phyloP scores from a whole-genome alignment of 2,329 filamentous ascomycete genomes.

The Alternaria rosae region DNA sequence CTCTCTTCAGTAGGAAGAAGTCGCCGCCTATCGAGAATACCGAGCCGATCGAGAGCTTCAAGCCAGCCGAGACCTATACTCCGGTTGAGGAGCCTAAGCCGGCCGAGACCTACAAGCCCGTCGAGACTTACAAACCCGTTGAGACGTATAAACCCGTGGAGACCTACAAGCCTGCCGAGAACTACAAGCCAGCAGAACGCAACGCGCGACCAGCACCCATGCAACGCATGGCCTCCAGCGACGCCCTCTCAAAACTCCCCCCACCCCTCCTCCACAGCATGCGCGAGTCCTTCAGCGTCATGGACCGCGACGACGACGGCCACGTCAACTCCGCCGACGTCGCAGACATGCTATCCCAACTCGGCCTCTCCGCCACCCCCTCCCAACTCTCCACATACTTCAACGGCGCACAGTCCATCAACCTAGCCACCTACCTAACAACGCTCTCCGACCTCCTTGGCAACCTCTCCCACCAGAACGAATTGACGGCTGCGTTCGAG shows the following conservation, averaged over 20 bases:
- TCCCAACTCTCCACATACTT: constrained; percentile 84
- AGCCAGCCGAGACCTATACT: not conserved
- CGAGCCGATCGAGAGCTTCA: constrained; percentile 6
- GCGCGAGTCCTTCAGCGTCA: constrained; percentile 90
- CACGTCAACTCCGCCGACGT: constrained; percentile 83
- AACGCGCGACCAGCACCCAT: constrained; percentile 35
- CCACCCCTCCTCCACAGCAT: constrained; percentile 84
- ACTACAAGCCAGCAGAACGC: constrained; percentile 12
- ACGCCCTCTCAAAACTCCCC: constrained; percentile 72
- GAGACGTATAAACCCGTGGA: constrained; percentile 5
- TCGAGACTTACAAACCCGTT: not conserved
- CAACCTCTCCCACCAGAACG: constrained; percentile 76
- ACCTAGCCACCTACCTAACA: constrained; percentile 85
- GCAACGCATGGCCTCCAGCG: constrained; percentile 34
- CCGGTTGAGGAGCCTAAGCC: constrained; percentile 8
- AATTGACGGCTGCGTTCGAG: constrained; percentile 88
- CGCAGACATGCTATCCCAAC: constrained; percentile 82
- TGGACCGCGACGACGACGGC: constrained; percentile 89
- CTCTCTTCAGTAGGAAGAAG: constrained; percentile 14
- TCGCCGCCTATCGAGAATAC: constrained; percentile 4
- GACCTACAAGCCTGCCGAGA: constrained; percentile 53
- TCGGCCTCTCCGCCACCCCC: constrained; percentile 78
- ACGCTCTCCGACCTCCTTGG: constrained; percentile 77
- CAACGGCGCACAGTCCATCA: constrained; percentile 73
- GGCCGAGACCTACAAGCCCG: not conserved